These are phyloP conservation scores for Fraxinus ornus DNA, from an alignment of 305 asterid species.

Conservation along the genomic window DNA sequence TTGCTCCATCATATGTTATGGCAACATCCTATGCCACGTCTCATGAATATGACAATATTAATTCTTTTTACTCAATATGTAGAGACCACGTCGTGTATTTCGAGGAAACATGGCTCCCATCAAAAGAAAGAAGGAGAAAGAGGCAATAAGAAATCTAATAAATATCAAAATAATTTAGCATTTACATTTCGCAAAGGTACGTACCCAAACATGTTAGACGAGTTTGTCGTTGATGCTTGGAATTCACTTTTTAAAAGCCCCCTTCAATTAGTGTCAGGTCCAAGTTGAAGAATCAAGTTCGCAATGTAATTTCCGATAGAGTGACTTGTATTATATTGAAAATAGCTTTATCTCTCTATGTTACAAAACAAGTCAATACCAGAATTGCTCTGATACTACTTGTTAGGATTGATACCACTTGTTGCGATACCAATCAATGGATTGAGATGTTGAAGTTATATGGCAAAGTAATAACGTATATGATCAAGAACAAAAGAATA, in stretches of 20 bases:
- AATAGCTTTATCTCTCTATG: no score
- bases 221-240: background rate
- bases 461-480: no score
- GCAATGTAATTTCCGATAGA: background rate
- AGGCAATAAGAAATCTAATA: background rate
- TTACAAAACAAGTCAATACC: no score
- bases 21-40: conserved; percentile 17
- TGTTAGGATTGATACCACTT: no score
- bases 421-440: no score
- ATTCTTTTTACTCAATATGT: background rate
- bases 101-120: background rate
- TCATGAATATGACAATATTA: background rate
- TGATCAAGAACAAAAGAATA: no score
- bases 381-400: no score
- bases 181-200: background rate
- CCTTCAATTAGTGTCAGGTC: background rate
- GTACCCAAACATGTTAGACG: background rate
- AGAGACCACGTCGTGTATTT: background rate
- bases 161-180: background rate
- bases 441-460: no score
- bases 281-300: background rate
- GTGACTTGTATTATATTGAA: background rate
- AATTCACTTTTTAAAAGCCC: background rate
- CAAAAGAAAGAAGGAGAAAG: background rate
- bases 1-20: conserved; percentile 12